Conservation (phyloP, 441 rosid species). For the Erysimum cheiri region DNA sequence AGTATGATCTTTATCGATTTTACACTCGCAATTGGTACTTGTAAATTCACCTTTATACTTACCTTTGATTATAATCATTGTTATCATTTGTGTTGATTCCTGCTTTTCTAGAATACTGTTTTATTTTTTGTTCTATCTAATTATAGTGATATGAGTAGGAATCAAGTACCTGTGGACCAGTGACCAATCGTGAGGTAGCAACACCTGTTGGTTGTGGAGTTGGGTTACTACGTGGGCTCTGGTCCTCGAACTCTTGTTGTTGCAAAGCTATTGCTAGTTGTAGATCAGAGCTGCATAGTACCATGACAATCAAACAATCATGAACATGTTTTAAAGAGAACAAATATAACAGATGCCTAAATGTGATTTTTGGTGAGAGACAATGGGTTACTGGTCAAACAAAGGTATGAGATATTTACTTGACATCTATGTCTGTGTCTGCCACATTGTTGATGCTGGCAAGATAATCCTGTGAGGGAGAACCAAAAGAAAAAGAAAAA, state of each 20-base stretch:
- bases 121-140: neutral
- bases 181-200: constrained; percentile 66
- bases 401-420: constrained; percentile 50
- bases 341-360: neutral
- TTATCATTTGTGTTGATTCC: neutral
- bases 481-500: constrained; percentile 31
- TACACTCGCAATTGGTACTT: neutral
- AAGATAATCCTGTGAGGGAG: constrained; percentile 72
- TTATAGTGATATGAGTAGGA: constrained; percentile 3
- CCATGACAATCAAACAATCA: constrained; percentile 13
- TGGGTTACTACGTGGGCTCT: constrained; percentile 65
- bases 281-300: constrained; percentile 79
- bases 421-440: constrained; percentile 66
- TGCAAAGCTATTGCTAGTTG: constrained; percentile 96
- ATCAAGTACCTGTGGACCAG: constrained; percentile 85
- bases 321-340: neutral
- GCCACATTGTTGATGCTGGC: constrained; percentile 79
- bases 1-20: neutral
- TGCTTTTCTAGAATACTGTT: neutral
- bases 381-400: neutral
- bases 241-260: constrained; percentile 95
- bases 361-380: neutral
- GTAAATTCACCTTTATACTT: neutral
- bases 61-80: constrained; percentile 8
- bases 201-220: constrained; percentile 57